Evolutionary conservation across 768 basidiomycete species (phyloP), one percentile per base, ranked within the genome.

Genomic region (Daedalea quercina): DNA sequence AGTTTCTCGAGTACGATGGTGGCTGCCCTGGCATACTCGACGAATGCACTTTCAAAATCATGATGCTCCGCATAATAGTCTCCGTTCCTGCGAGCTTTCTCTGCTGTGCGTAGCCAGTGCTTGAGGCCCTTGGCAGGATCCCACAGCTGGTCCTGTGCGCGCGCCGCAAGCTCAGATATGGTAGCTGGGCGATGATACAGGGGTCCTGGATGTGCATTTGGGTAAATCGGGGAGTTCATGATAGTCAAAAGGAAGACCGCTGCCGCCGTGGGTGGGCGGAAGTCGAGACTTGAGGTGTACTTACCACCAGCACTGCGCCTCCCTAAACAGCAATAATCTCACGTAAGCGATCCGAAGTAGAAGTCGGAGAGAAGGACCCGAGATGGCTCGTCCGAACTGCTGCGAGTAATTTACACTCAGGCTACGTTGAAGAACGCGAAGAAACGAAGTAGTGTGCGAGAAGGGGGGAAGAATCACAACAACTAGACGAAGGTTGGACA

Each of bases 1-100:
- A 92, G 70, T 57, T 79, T 84, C 70, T 92, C 87, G 11, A 89
- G 77, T 20, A 90, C 85, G 53, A 91, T 70, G 1, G 85, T 88
- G 0, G 87, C 87, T 9, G 88, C 85, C 54, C 75, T 80, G 2
- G 88, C 88, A 47, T 78, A 80, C 55, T 81, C 75, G 17, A 90
- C 73, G 65, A 90, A 91, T 1, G 84, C 85, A n/a, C 67, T 71
- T 63, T 90, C 85, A 45, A 82, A 70, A 64, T 91, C 82, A 1
- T 77, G 76, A 19, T 70, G 68, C 33, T 75, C 72, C 1, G 68
- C 67, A 58, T 69, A 69, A 22, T 69, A 69, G 56, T 76, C 79
- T 25, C 77, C 85, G 19, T 75, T 74, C 60, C 75, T 76, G 48
- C 85, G 75, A 52, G 80, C 77, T 55, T 71, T 74, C 69, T 87